Base-by-base conservation (phyloP, 1,139 yeast species). In the Candida sp. region DNA sequence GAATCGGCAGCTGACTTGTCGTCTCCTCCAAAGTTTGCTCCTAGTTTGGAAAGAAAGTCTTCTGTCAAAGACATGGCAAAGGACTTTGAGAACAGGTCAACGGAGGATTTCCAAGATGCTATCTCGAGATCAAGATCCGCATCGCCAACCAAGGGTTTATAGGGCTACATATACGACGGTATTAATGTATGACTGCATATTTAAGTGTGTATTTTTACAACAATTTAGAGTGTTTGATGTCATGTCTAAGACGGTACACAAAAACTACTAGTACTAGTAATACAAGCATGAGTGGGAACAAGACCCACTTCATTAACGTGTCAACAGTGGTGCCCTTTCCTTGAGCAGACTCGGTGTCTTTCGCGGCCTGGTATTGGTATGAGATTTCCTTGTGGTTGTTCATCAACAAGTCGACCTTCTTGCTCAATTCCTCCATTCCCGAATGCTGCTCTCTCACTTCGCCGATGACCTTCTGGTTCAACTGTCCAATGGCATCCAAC, bases 151-250 rank as follows among this genome's bases (percentile, higher is more conserved):
- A 45, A 45, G 33, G 39, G n/a, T 22, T 28, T 28, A 37, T 37
- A 37, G 26, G 8, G 22, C 23, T 26, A 26, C 3, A 9, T 37
- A 17, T 37, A 37, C 25, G 8, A 11, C 17, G 17, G 11, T 12
- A 34, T 17, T 35, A 35, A 35, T 35, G 8, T 35, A 35, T 12
- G 22, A 5, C 12, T 34, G 22, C 11, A 35, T 33, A 35, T 35
- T 8, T 38, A 41, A 31, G 8, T 28, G 31, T 28, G 31, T 28
- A 5, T 28, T 11, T 49, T 59, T 64, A 81, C 54, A 82, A 72
- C 46, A 82, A 69, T 58, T 83, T 83, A 7, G 84, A 70, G 61
- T 81, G 86, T 58, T 81, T 81, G 48, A 81, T 80, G 57, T 81
- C 85, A 52, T 70, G 78, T 64, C 85, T 75, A 52, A 82, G 70